phyloP scores from a whole-genome alignment of 768 basidiomycete species.

The Epithele typhae region DNA sequence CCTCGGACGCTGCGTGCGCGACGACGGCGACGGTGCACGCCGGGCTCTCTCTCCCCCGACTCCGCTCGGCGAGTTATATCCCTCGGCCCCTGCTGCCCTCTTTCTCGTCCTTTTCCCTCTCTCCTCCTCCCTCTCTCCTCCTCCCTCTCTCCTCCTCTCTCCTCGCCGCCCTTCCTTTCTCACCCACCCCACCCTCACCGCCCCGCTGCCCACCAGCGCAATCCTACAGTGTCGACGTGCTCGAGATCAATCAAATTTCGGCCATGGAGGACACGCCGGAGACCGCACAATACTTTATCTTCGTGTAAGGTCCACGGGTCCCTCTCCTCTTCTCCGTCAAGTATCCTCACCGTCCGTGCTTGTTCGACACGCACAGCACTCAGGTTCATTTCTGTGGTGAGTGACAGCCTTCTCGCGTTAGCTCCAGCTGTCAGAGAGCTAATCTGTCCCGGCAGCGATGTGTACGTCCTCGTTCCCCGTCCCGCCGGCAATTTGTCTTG shows the following conservation, averaged over 20 bases:
- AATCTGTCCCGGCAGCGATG: slow-evolving; percentile 38
- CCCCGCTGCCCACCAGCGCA: too few relatives aligned
- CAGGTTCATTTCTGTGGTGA: slow-evolving; percentile 86
- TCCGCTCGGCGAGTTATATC: slow-evolving; percentile 10
- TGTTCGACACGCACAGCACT: slow-evolving; percentile 27
- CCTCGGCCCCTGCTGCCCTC: too few relatives aligned
- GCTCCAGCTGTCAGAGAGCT: neutral
- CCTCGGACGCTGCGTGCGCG: neutral
- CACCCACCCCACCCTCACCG: too few relatives aligned
- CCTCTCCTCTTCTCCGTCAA: neutral
- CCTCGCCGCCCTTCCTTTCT: too few relatives aligned
- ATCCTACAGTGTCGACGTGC: neutral
- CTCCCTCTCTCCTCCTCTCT: slow-evolving; percentile 4
- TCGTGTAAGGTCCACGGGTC: too few relatives aligned
- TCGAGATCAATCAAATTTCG: neutral
- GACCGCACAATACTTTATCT: slow-evolving; percentile 73
- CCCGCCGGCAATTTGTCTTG: slow-evolving; percentile 2
- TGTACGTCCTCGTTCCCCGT: slow-evolving; percentile 22
- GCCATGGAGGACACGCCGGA: slow-evolving; percentile 38
- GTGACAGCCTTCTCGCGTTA: slow-evolving; percentile 25
- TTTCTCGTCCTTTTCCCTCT: slow-evolving; percentile 1
- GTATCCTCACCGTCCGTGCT: too few relatives aligned
- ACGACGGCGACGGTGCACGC: neutral
- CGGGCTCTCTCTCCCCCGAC: neutral
- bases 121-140: slow-evolving; percentile 7